Percentiles rank a stretch among this genome's conserved stretches.
Evolutionary conservation across 768 basidiomycete genomes (phyloP).

Genomic region (Tricholoma saponaceum): DNA sequence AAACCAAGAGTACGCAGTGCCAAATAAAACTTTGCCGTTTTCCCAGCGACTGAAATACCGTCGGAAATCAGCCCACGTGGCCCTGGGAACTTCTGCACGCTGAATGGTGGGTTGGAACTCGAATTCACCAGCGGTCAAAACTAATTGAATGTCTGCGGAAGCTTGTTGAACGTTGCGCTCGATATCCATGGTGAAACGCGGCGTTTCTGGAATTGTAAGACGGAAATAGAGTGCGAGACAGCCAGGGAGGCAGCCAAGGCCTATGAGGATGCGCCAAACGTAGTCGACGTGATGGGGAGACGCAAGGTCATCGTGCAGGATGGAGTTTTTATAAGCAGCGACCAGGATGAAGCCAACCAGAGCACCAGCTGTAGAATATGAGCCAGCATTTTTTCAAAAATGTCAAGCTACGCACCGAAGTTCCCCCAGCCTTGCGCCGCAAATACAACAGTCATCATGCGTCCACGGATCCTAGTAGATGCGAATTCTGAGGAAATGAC

Average conservation of each 20-base stretch:
- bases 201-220: conserved; percentile 89
- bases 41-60: conserved; percentile 66
- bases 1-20: conserved; percentile 85
- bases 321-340: conserved; percentile 59
- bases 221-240: conserved; percentile 86
- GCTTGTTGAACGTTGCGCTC: conserved; percentile 81
- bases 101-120: conserved; percentile 50
- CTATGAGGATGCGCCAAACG: conserved; percentile 86
- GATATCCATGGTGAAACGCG: conserved; percentile 89
- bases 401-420: conserved; percentile 43
- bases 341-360: conserved; percentile 63
- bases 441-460: conserved; percentile 88
- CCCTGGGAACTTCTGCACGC: conserved; percentile 65
- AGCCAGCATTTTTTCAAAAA: neutral
- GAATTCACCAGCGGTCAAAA: conserved; percentile 46
- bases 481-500: conserved; percentile 91
- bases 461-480: conserved; percentile 67
- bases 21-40: conserved; percentile 77
- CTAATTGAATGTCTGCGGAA: conserved; percentile 63
- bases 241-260: conserved; percentile 81
- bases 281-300: conserved; percentile 53
- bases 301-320: conserved; percentile 38
- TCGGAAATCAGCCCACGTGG: conserved; percentile 62
- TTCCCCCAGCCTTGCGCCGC: conserved; percentile 87
- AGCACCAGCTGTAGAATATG: conserved; percentile 44